Conservation (phyloP, 148 eudicot genomes). For the Rhododendron williamsianum region DNA sequence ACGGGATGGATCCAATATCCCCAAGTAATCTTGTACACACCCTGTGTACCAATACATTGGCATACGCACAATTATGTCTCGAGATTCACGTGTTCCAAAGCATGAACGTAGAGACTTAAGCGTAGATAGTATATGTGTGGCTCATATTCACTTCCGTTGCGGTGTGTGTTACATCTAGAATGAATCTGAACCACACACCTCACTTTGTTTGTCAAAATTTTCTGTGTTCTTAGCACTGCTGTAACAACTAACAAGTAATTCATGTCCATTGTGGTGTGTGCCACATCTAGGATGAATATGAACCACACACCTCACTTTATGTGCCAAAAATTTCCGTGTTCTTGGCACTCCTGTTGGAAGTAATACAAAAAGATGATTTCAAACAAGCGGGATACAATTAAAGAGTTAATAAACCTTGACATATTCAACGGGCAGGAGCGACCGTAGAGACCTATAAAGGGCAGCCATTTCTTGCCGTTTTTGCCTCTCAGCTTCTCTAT, state of each 20-base stretch:
- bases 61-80: background rate
- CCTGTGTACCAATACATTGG: background rate
- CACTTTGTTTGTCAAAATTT: background rate
- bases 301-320: background rate
- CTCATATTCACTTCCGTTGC: background rate
- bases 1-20: background rate
- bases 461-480: slow-evolving; percentile 19
- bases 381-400: background rate
- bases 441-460: slow-evolving; percentile 13
- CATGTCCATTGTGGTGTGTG: background rate
- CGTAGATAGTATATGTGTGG: background rate
- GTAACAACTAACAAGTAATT: background rate
- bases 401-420: slow-evolving; percentile 15
- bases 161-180: background rate
- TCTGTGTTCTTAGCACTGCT: background rate
- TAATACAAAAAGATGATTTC: background rate
- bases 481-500: slow-evolving; percentile 16
- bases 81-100: background rate
- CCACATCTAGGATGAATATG: background rate
- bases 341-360: too few species aligned
- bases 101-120: background rate
- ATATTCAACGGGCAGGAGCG: slow-evolving; percentile 12
- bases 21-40: background rate
- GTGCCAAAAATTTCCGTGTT: background rate
- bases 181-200: background rate